Base-by-base conservation (phyloP, 345 rosid genomes). In the Gossypium australe region DNA sequence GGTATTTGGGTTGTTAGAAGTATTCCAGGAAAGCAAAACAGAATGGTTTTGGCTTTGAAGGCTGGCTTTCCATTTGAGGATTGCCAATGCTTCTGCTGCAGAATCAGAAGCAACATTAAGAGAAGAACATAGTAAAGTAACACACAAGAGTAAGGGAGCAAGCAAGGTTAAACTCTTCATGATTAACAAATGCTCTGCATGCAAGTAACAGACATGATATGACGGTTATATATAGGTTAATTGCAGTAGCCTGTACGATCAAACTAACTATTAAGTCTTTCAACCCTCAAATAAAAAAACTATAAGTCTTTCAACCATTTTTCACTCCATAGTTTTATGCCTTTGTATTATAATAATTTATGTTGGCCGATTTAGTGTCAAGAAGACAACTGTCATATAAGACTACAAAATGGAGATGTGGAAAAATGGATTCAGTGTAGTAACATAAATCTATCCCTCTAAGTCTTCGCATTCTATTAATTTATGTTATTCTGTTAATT, bases 61-160 rank as follows among this genome's bases (percentile, higher is more conserved):
- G 34, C 4, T 70, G 48, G 44, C 29, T 75, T 75, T 79, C 76
- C 78, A 79, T 70, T 58, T 41, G n/a, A 79, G 78, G 17, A 79
- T 75, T 27, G 78, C 78, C 17, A 70, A 20, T 0, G 72, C 73
- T 71, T 68, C 77, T 75, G 16, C 48, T 25, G 8, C 52, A 45
- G 67, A 18, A 2, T 27, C 57, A 29, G 56, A 56, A 65, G 72
- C 75, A 65, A 72, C 12, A 47, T 13, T 3, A 41, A 34, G 25
- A 5, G 55, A 65, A 55, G 67, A 65, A 64, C 13, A 11, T 59
- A 1, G 25, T 0, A 44, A 14, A 0, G 25, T 1, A 65, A 12
- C 65, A 48, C 20, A 52, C 0, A 72, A 11, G 62, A 65, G 12
- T 38, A 64, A 11, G 1, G 4, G 45, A 52, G 20, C 43, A 10